Conservation (phyloP, 257 asterid genomes). For the Salvia rosmarinus region DNA sequence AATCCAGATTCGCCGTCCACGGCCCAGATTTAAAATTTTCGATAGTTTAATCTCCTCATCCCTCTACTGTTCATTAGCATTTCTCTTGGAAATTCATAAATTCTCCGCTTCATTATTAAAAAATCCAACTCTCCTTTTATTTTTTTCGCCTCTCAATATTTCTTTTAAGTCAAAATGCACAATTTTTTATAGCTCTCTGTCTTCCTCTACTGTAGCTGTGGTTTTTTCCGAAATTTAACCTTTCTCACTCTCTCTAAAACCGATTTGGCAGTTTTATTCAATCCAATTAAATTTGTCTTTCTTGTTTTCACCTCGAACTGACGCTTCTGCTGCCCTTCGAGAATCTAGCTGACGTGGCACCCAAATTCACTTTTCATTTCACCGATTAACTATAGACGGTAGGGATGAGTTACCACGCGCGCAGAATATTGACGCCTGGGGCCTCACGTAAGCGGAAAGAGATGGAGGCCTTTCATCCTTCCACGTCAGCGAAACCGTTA, state of each 20-base stretch:
- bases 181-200: neutral
- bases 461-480: slow-evolving; percentile 38
- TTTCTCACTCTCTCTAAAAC: neutral
- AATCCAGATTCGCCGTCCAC: slow-evolving; percentile 35
- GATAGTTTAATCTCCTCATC: slow-evolving; percentile 8
- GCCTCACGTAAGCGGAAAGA: slow-evolving; percentile 70
- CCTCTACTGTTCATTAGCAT: slow-evolving; percentile 20
- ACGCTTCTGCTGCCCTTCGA: slow-evolving; percentile 34
- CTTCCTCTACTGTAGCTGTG: slow-evolving; percentile 20
- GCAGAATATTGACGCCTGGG: slow-evolving; percentile 43
- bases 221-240: slow-evolving; percentile 27
- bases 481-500: slow-evolving; percentile 50
- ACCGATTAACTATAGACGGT: slow-evolving; percentile 37
- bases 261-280: slow-evolving; percentile 27
- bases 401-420: slow-evolving; percentile 60
- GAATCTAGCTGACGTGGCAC: slow-evolving; percentile 47
- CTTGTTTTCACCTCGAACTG: slow-evolving; percentile 11
- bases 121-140: neutral
- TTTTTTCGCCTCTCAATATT: neutral
- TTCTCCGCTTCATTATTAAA: slow-evolving; percentile 20
- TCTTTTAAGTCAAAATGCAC: slow-evolving; percentile 25
- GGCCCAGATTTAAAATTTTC: slow-evolving; percentile 26
- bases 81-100: slow-evolving; percentile 22
- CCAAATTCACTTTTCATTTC: neutral
- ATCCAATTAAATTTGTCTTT: slow-evolving; percentile 7